These are phyloP conservation scores for Solanum commersonii DNA, from an alignment of 257 asterid species.

Conservation along the genomic window DNA sequence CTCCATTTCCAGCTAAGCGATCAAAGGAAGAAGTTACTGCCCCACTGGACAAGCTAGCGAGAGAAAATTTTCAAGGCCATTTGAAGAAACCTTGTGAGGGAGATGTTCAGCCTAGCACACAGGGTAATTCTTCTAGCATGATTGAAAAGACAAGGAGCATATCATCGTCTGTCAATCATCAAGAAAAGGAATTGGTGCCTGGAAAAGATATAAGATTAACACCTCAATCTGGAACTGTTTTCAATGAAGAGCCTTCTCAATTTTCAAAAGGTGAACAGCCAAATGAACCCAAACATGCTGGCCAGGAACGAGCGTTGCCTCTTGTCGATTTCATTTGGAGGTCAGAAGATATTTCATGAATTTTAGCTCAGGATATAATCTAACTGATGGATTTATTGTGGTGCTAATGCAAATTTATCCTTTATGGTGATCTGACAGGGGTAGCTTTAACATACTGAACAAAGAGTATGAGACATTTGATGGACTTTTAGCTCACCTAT, in stretches of 20 bases:
- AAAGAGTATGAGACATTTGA: slow-evolving; percentile 19
- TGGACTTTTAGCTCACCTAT: slow-evolving; percentile 48
- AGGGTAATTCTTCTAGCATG: neutral
- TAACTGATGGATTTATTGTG: neutral
- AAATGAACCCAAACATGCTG: neutral
- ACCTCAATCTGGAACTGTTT: neutral
- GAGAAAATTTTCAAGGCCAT: neutral
- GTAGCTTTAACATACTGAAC: slow-evolving; percentile 37
- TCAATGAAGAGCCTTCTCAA: neutral
- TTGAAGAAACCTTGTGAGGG: neutral
- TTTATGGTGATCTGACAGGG: slow-evolving; percentile 32
- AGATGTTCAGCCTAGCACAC: neutral
- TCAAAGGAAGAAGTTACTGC: neutral
- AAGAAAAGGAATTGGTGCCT: neutral
- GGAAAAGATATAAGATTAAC: neutral
- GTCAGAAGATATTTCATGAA: slow-evolving; percentile 24
- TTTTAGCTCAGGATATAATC: neutral
- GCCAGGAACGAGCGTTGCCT: slow-evolving; percentile 26
- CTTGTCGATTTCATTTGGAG: slow-evolving; percentile 49
- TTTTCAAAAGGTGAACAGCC: neutral
- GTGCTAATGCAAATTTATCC: neutral
- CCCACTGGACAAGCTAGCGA: neutral
- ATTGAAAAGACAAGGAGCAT: neutral
- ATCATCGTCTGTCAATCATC: neutral
- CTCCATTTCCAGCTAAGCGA: neutral